Base-by-base conservation (phyloP, 768 basidiomycete genomes). In the Naematelia aurantialba region DNA sequence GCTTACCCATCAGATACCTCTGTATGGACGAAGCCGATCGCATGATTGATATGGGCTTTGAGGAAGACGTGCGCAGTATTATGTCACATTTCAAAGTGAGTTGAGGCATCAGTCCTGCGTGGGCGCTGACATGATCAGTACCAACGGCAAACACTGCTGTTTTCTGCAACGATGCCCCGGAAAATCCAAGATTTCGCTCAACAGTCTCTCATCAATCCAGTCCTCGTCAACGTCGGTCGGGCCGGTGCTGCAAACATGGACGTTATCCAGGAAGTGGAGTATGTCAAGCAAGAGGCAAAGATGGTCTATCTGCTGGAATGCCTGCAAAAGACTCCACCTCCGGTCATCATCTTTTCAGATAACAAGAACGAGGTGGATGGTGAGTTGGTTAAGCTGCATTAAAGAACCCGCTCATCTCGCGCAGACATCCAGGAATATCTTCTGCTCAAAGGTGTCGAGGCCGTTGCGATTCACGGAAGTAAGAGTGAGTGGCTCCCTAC, bases 301-400 rank as follows among this genome's bases (percentile, higher is more conserved):
- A 98, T 98, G 96, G 93, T 99, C 0, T 99, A 98, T 77, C 83
- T 98, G 14, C 81, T 99, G 48, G 96, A 99, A 77, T 97, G 93
- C 76, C 78, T 99, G 61, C 96, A 98, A 75, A 99, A 98, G 80
- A 99, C 96, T 0, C 87, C 96, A 0, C 96, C 96, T 5, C 96
- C 96, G 1, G 92, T 94, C 50, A 96, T 98, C 78, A 84, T 98
- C 58, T 99, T 99, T 77, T 91, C 89, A 64, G 96, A 99, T 75
- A 98, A 94, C 80, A 99, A 99, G 82, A 98, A 99, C 73, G 96
- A 99, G 76, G 96, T 99, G n/a, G 96, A 99, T 72, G 93, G 92
- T 92, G 65, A 68, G 83, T 61, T 19, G n/a, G n/a, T n/a, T n/a
- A n/a, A n/a, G n/a, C n/a, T n/a, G 2, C 17, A 21, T 14, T 11